Conservation (phyloP, 2,329 filamentous ascomycete genomes). For the Apiospora rasikravindrae region DNA sequence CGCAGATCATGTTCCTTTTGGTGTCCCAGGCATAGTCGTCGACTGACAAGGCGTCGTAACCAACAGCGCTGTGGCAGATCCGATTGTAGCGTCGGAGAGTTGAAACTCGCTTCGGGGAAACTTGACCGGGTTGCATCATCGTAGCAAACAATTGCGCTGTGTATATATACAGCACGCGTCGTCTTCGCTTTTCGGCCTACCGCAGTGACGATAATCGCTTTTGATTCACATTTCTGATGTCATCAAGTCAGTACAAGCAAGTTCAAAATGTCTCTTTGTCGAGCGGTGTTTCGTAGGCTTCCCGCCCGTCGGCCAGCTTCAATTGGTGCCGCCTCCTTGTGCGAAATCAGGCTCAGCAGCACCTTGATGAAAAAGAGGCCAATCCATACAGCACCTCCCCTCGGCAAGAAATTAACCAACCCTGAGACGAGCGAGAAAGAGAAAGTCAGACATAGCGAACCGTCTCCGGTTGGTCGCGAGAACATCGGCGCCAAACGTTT, state of each 20-base stretch:
- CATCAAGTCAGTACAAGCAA: not conserved
- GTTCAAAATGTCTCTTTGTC: not conserved
- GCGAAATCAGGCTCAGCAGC: not conserved
- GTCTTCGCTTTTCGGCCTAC: not conserved
- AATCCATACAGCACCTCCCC: not conserved
- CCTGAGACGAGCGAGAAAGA: not conserved
- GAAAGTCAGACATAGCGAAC: not conserved
- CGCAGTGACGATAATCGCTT: not conserved
- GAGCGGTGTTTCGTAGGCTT: not conserved
- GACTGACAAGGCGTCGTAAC: not conserved
- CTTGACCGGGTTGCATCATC: not conserved
- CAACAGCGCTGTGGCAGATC: too few relatives aligned
- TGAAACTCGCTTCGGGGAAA: not conserved
- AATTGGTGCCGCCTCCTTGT: not conserved
- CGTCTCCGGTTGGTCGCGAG: not conserved
- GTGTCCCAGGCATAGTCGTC: not conserved
- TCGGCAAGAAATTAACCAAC: not conserved
- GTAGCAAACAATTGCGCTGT: not conserved
- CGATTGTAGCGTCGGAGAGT: not conserved
- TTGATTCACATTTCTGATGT: not conserved
- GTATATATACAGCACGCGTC: not conserved
- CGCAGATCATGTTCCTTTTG: not conserved
- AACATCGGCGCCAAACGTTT: slow-evolving; percentile 38
- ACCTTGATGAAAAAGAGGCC: not conserved
- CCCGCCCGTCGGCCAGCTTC: not conserved